Conservation (phyloP, 495 filamentous ascomycete genomes). For the Letharia columbiana region DNA sequence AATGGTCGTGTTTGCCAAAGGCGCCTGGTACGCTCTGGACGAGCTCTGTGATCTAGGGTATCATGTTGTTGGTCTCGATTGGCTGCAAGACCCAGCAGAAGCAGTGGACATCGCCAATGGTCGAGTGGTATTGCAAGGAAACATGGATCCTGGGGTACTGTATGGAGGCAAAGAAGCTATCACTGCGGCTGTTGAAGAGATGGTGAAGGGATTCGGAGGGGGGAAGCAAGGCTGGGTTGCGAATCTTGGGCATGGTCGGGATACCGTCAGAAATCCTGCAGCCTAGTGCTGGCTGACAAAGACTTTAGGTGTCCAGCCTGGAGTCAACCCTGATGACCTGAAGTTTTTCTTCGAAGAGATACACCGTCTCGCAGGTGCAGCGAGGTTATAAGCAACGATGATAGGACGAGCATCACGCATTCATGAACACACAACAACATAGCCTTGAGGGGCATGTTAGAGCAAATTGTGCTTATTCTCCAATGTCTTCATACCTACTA, state of each 20-base stretch:
- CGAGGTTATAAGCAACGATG: background rate
- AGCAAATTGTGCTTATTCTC: constrained; percentile 37
- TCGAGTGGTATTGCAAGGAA: constrained; percentile 80
- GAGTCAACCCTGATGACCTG: constrained; percentile 85
- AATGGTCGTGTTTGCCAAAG: constrained; percentile 99
- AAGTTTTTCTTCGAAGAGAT: constrained; percentile 92
- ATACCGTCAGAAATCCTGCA: background rate
- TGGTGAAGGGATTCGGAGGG: constrained; percentile 78
- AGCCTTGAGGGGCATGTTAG: background rate
- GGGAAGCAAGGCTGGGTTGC: constrained; percentile 86
- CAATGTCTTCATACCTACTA: constrained; percentile 67
- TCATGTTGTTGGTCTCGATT: constrained; percentile 88
- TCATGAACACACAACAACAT: background rate
- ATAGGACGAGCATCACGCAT: background rate
- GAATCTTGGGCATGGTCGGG: constrained; percentile 79
- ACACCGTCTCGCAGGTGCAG: constrained; percentile 43
- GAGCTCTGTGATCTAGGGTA: constrained; percentile 81
- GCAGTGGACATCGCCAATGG: constrained; percentile 68
- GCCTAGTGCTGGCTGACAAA: constrained; percentile 15
- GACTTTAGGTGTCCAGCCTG: constrained; percentile 70
- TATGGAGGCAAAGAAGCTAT: constrained; percentile 79
- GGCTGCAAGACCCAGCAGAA: constrained; percentile 83
- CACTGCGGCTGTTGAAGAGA: constrained; percentile 65
- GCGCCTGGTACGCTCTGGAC: constrained; percentile 93
- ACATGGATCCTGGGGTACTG: constrained; percentile 87